Conservation (phyloP, 225 moss, liverwort and hornwort genomes). For the Sphagnum contortum region DNA sequence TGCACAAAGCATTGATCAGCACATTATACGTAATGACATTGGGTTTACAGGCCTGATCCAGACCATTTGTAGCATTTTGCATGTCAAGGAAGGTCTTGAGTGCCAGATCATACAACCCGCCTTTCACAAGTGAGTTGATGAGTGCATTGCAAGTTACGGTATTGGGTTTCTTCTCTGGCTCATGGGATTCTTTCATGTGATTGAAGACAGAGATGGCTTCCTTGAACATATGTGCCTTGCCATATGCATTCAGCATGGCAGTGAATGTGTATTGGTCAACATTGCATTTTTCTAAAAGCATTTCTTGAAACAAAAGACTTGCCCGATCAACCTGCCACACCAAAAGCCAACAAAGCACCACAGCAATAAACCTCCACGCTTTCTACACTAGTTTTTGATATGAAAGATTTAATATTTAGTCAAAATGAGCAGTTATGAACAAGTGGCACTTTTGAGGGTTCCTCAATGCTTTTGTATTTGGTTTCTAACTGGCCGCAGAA, state of each 20-base stretch:
- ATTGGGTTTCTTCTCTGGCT: slow-evolving; percentile 60
- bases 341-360: not conserved
- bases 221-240: slow-evolving; percentile 66
- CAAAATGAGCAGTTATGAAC: no score
- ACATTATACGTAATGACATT: slow-evolving; percentile 79
- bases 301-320: slow-evolving; percentile 67
- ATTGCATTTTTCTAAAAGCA: slow-evolving; percentile 75
- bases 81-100: slow-evolving; percentile 63
- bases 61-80: slow-evolving; percentile 56
- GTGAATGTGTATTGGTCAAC: slow-evolving; percentile 83
- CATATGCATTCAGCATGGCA: slow-evolving; percentile 75
- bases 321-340: slow-evolving; percentile 47
- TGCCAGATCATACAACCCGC: slow-evolving; percentile 53
- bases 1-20: slow-evolving; percentile 80
- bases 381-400: no score
- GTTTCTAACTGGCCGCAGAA: no score
- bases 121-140: slow-evolving; percentile 65
- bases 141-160: slow-evolving; percentile 79
- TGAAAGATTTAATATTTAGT: no score
- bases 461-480: no score
- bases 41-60: slow-evolving; percentile 50
- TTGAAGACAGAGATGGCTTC: slow-evolving; percentile 78
- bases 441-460: no score
- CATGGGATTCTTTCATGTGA: slow-evolving; percentile 70
- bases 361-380: no score